Evolutionary conservation across 2,329 filamentous ascomycete genomes (phyloP), one percentile per base, ranked within the genome.

Genomic region (Penicillium olsonii): DNA sequence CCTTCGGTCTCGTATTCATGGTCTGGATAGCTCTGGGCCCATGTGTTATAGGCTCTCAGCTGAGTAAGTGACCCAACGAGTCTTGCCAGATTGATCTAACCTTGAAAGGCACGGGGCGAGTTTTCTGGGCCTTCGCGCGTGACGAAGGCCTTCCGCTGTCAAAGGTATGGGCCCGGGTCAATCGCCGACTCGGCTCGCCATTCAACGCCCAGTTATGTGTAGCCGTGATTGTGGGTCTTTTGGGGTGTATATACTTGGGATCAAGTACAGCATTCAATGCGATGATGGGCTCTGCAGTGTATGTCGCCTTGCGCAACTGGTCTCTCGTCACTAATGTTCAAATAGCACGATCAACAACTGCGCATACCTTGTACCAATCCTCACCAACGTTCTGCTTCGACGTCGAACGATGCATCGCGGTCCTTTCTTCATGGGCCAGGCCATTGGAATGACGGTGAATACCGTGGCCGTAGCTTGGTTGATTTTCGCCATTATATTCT

Each of bases 171-270:
- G 71, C 75, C 1, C 63, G 68, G 8, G 75, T 88, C 63, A 60
- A 69, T 66, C 50, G 52, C 2, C 68, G 12, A 54, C 58, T 29
- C 71, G 74, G 63, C 57, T 74, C 37, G 37, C 82, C 82, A 0
- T 77, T 82, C 60, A 81, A 83, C 54, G 79, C 83, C 0, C 83
- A 81, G 2, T 48, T 84, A 0, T 71, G 75, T 19, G 78, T 77
- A 62, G 66, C 72, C 0, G 53, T 72, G 27, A 70, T 78, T 43
- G 78, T 78, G 17, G 83, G 81, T 0, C 60, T 85, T 0, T 69
- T 89, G 0, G 85, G 84, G 0, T 76, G 75, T 29, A 83, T 89
- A 31, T 87, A 87, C 49, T 77, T 88, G 1, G 85, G 82, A n/a
- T 84, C 77, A 29, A 79, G 75, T 2, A 85, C 84, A 0, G 86